Conservation (phyloP, 306 rosid genomes). For the Sindora glabra region DNA sequence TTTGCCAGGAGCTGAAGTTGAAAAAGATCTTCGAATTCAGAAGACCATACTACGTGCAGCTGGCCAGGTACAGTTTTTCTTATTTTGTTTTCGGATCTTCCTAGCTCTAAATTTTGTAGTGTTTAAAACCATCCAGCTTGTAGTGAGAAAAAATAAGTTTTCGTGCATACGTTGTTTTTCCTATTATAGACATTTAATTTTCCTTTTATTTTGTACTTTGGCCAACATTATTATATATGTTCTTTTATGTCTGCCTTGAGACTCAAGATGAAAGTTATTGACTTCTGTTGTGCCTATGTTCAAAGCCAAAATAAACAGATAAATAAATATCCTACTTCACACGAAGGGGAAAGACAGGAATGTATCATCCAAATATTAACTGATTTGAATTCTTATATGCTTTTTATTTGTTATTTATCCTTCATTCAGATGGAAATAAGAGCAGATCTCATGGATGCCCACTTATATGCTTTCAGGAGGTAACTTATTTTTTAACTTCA, state of each 20-base stretch:
- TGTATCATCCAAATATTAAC: background rate
- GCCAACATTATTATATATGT: background rate
- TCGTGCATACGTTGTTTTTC: slow-evolving; percentile 2
- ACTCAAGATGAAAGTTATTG: background rate
- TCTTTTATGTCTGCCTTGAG: slow-evolving; percentile 12
- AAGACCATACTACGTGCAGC: slow-evolving; percentile 77
- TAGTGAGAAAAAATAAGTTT: slow-evolving; percentile 7
- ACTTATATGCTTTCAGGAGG: slow-evolving; percentile 94
- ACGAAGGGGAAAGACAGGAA: slow-evolving; percentile 11
- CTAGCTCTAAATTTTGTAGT: background rate
- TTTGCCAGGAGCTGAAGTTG: slow-evolving; percentile 70
- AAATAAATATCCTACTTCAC: no score
- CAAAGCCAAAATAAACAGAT: no score
- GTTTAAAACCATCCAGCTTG: background rate
- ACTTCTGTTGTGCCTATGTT: no score
- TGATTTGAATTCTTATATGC: slow-evolving; percentile 1
- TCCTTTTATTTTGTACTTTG: background rate
- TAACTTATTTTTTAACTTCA: slow-evolving; percentile 20
- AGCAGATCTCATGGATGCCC: slow-evolving; percentile 97
- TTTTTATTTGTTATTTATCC: background rate
- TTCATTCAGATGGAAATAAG: slow-evolving; percentile 79
- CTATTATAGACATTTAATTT: background rate
- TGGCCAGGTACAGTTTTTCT: slow-evolving; percentile 56
- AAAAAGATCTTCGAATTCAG: slow-evolving; percentile 81
- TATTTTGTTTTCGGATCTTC: background rate